Conservation (phyloP, 352 stramenopile species). For the Globisporangium iwayamae region DNA sequence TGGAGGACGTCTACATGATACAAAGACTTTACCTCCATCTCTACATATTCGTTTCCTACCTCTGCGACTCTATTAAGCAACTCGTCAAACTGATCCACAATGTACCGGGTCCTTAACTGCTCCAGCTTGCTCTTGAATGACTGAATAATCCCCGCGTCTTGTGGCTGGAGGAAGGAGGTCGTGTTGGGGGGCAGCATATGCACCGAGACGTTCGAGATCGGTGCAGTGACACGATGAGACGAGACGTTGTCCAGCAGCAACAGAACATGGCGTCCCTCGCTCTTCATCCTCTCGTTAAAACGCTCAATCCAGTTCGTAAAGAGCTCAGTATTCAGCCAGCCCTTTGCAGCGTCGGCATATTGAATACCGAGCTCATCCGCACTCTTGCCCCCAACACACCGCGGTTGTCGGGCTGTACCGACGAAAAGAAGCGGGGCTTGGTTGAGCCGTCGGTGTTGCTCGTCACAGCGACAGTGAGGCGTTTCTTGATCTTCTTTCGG, state of each 20-base stretch:
- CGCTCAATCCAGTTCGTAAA: background rate
- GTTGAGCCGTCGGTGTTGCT: background rate
- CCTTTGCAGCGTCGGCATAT: constrained; percentile 1
- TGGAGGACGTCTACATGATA: background rate
- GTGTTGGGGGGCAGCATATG: background rate
- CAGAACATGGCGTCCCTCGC: background rate
- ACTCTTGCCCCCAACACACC: background rate
- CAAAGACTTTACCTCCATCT: background rate
- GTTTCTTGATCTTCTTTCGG: constrained; percentile 6
- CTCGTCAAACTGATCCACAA: background rate
- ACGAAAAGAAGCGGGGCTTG: background rate
- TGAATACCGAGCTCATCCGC: background rate
- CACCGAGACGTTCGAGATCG: background rate
- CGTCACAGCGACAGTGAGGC: background rate
- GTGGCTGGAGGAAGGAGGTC: background rate
- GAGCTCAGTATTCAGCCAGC: constrained; percentile 1
- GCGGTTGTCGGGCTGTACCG: background rate
- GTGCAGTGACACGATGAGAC: background rate
- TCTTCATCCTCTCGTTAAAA: background rate
- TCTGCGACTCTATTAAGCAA: background rate
- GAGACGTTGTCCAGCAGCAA: background rate
- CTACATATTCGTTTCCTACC: no score
- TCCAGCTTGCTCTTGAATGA: background rate
- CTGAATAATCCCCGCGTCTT: background rate
- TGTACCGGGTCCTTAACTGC: background rate